Evolutionary conservation across 257 asterid genomes (phyloP), one percentile per base, ranked within the genome.

Genomic region (Ocimum tenuiflorum): DNA sequence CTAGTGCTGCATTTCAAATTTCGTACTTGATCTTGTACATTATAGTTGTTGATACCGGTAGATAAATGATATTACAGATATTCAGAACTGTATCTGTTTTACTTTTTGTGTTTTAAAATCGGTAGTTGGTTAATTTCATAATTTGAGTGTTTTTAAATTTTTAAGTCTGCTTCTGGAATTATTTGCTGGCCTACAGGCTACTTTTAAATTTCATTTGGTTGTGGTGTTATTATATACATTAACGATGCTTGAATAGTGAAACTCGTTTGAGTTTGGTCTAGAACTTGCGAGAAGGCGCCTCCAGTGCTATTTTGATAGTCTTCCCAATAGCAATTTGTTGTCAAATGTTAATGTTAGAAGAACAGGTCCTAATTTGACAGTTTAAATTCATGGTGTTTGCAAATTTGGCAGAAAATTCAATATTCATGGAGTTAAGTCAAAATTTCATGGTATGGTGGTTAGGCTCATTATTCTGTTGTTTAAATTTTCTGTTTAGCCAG

Each of bases 1-100:
- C 7, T 15, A 8, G 22, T 9, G 8, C 19, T 29, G 42, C 53
- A 38, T 43, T 45, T 11, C 33, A 39, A 42, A 23, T 55, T 43
- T 35, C 38, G 58, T 63, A 54, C 17, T 63, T 64, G 54, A 51
- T 73, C 14, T 55, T 68, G 73, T 71, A 64, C 53, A 68, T 68
- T 60, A 50, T 12, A 7, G 43, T 43, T 36, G 36, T 41, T 23
- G 2, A 46, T 45, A 27, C n/a, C 14, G 39, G 43, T 52, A 61
- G 39, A 31, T 10, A 31, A 19, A 66, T 31, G 60, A 60, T 58
- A 46, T 46, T 60, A 60, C 20, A 51, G 23, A 13, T 54, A 46
- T 52, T 47, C 33, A 19, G 18, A 36, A 45, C 33, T 38, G 24
- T 54, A 31, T 42, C 50, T 45, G 53, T 53, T 63, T 29, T 43